A percentile compares a stretch with the other conserved stretches of the same genome.
Evolutionary conservation across 352 stramenopile species (phyloP).

Genomic region (Globisporangium alternatum): DNA sequence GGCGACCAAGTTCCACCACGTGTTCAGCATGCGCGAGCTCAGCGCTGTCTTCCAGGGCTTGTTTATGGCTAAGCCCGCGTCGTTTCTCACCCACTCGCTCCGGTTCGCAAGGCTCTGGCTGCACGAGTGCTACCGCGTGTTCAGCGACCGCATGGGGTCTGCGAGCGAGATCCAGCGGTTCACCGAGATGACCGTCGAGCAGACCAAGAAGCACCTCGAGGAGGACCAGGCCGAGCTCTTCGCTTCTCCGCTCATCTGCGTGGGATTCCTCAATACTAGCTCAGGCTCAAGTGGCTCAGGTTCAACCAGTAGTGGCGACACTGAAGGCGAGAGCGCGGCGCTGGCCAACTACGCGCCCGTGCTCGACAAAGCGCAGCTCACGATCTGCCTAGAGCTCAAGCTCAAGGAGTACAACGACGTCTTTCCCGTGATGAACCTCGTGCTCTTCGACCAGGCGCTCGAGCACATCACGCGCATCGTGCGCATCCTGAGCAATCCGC

Average conservation of each 20-base stretch:
- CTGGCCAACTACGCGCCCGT: conserved; percentile 48
- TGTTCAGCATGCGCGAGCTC: conserved; percentile 92
- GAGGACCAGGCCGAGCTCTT: conserved; percentile 78
- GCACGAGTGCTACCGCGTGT: conserved; percentile 91
- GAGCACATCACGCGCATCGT: conserved; percentile 88
- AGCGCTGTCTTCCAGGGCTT: conserved; percentile 87
- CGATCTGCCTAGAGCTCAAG: conserved; percentile 52
- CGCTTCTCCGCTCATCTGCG: conserved; percentile 62
- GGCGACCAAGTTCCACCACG: conserved; percentile 92
- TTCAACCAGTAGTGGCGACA: background rate
- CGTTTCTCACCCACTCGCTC: conserved; percentile 55
- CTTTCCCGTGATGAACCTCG: conserved; percentile 91
- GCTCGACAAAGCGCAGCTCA: conserved; percentile 50
- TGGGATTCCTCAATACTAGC: conserved; percentile 44
- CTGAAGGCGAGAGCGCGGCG: conserved; percentile 3
- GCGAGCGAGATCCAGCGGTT: conserved; percentile 76
- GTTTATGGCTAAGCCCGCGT: conserved; percentile 57
- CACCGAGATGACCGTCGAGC: conserved; percentile 77
- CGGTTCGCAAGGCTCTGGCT: conserved; percentile 85
- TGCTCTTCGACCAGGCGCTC: conserved; percentile 91
- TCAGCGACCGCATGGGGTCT: conserved; percentile 86
- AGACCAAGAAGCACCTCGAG: conserved; percentile 87
- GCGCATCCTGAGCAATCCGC: conserved; percentile 70
- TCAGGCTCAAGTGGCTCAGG: conserved; percentile 3
- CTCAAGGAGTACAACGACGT: conserved; percentile 90